These are phyloP conservation scores for Fereydounia khargensis DNA, from an alignment of 1,284 basidiomycete species.

Conservation along the genomic window DNA sequence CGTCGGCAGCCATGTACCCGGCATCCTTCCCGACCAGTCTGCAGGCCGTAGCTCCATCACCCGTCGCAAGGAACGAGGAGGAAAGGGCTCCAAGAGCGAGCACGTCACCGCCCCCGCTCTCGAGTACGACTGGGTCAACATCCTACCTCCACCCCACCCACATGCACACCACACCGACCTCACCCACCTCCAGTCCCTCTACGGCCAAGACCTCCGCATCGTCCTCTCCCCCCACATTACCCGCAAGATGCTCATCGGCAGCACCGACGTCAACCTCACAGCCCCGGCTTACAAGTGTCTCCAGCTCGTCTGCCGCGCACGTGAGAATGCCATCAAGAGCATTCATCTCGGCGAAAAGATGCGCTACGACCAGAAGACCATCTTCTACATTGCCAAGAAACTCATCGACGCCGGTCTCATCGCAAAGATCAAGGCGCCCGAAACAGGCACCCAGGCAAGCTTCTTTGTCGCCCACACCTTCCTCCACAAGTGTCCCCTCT, in stretches of 20 bases:
- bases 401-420: constrained; percentile 28
- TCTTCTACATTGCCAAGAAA: constrained; percentile 64
- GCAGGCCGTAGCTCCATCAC: constrained; percentile 4
- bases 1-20: constrained; percentile 62
- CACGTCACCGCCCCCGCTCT: background rate
- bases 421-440: constrained; percentile 39
- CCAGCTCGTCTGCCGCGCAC: constrained; percentile 76
- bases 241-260: constrained; percentile 76
- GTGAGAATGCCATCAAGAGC: constrained; percentile 74
- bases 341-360: constrained; percentile 73
- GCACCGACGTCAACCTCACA: constrained; percentile 72
- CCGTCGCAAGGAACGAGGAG: background rate
- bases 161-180: constrained; percentile 20
- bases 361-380: constrained; percentile 84
- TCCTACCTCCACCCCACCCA: constrained; percentile 9
- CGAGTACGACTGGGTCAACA: constrained; percentile 16
- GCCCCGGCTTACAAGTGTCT: constrained; percentile 79
- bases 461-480: constrained; percentile 31
- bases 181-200: constrained; percentile 60
- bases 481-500: constrained; percentile 26
- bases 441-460: constrained; percentile 37
- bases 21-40: constrained; percentile 4
- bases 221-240: constrained; percentile 71
- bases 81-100: background rate
- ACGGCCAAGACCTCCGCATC: constrained; percentile 65